Percentiles rank a stretch among this genome's conserved stretches.
Evolutionary conservation across 768 basidiomycete genomes (phyloP).

Genomic region (Kwoniella botswanensis): DNA sequence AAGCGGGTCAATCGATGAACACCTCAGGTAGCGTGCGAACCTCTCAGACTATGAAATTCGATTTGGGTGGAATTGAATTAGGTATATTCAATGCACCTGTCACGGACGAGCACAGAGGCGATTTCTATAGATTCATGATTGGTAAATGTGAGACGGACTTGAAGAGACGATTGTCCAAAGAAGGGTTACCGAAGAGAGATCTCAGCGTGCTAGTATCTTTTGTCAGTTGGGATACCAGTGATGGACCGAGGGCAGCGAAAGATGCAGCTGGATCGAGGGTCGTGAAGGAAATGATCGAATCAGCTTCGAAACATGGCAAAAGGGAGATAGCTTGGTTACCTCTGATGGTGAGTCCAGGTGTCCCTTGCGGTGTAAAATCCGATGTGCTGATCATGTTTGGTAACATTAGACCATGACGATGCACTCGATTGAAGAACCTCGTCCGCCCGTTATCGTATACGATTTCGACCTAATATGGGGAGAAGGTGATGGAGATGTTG

Average conservation of each 20-base stretch:
- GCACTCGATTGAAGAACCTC: conserved; percentile 40
- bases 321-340: conserved; percentile 43
- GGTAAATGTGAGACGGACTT: conserved; percentile 44
- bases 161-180: conserved; percentile 25
- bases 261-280: conserved; percentile 28
- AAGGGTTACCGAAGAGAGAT: conserved; percentile 31
- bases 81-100: conserved; percentile 45
- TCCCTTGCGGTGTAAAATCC: not conserved
- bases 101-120: conserved; percentile 24
- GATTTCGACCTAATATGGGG: conserved; percentile 50
- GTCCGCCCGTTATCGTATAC: conserved; percentile 39
- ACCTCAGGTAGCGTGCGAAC: conserved; percentile 27
- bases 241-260: conserved; percentile 26
- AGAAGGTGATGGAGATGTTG: conserved; percentile 43
- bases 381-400: not conserved
- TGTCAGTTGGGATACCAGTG: conserved; percentile 37
- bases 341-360: conserved; percentile 38
- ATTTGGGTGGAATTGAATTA: conserved; percentile 44
- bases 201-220: conserved; percentile 34
- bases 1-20: conserved; percentile 15
- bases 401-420: conserved; percentile 40
- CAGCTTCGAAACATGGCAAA: conserved; percentile 31
- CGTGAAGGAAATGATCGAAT: conserved; percentile 38
- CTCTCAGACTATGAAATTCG: conserved; percentile 46
- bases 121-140: conserved; percentile 52